Conservation (phyloP, 1,139 yeast species). For the Saccharomyces hybrid region DNA sequence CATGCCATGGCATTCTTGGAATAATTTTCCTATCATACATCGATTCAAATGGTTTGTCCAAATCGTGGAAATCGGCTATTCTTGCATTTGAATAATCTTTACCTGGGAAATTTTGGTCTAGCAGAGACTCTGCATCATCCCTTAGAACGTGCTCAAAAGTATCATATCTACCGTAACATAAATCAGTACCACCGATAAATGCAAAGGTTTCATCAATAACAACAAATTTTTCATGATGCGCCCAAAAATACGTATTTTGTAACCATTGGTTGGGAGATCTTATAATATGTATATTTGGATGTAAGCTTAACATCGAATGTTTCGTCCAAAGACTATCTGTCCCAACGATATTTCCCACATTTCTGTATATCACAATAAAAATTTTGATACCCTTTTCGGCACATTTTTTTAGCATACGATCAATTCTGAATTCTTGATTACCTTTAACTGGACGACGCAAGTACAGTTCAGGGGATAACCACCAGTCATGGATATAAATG, state of each 20-base stretch:
- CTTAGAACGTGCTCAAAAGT: constrained; percentile 89
- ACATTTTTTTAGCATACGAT: constrained; percentile 75
- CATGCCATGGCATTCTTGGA: constrained; percentile 99
- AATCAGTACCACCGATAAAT: constrained; percentile 90
- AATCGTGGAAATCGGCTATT: constrained; percentile 70
- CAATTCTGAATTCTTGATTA: constrained; percentile 89
- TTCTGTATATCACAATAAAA: constrained; percentile 87
- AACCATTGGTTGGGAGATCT: constrained; percentile 93
- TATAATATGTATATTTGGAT: constrained; percentile 80
- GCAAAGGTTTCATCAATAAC: constrained; percentile 83
- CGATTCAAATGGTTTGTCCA: constrained; percentile 83
- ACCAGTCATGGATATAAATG: constrained; percentile 96
- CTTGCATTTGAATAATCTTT: constrained; percentile 97
- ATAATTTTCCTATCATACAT: constrained; percentile 76
- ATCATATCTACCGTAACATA: constrained; percentile 93
- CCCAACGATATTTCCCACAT: constrained; percentile 87
- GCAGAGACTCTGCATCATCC: constrained; percentile 54
- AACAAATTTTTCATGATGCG: constrained; percentile 93
- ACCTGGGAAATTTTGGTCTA: constrained; percentile 82
- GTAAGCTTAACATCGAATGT: constrained; percentile 78
- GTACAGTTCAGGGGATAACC: constrained; percentile 92
- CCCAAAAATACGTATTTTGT: constrained; percentile 95
- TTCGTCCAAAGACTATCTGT: constrained; percentile 93
- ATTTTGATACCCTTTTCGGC: constrained; percentile 95
- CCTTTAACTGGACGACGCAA: constrained; percentile 92